phyloP scores from a whole-genome alignment of 257 asterid genomes.

The Primulina huaijiensis region DNA sequence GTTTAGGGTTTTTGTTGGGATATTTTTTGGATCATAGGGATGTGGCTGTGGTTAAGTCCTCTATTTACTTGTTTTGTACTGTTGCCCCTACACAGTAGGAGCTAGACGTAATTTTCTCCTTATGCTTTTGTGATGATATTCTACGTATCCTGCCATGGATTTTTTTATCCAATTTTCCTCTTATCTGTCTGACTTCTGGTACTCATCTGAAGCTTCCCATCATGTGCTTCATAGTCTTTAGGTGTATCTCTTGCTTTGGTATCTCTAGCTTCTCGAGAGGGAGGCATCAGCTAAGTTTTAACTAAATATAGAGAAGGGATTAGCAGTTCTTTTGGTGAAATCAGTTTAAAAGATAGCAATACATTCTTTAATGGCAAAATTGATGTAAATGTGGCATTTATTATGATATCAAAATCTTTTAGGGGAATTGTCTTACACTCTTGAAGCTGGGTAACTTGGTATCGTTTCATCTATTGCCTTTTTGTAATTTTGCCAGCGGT shows the following conservation, averaged over 20 bases:
- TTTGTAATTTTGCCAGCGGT: too few species aligned
- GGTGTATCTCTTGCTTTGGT: not conserved
- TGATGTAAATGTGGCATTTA: too few species aligned
- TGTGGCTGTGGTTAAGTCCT: slow-evolving; percentile 13
- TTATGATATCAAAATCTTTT: too few species aligned
- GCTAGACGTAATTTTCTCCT: slow-evolving; percentile 8
- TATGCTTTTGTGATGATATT: not conserved
- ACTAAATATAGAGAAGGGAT: too few species aligned
- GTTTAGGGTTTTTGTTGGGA: not conserved
- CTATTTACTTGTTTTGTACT: not conserved
- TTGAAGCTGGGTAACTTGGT: too few species aligned
- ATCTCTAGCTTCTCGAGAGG: not conserved
- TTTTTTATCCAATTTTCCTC: not conserved
- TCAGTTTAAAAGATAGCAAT: too few species aligned
- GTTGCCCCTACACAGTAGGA: slow-evolving; percentile 19
- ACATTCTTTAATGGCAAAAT: too few species aligned
- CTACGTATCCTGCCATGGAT: slow-evolving; percentile 5
- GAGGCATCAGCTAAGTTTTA: too few species aligned
- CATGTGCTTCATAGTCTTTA: slow-evolving; percentile 21
- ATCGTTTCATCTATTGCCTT: too few species aligned
- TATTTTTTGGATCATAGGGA: not conserved
- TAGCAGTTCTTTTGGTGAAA: too few species aligned
- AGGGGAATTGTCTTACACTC: too few species aligned
- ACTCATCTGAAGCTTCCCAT: slow-evolving; percentile 11
- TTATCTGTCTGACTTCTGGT: slow-evolving; percentile 15